Base-by-base conservation (phyloP, 2,329 filamentous ascomycete genomes). In the Trichoderma oligosporum region DNA sequence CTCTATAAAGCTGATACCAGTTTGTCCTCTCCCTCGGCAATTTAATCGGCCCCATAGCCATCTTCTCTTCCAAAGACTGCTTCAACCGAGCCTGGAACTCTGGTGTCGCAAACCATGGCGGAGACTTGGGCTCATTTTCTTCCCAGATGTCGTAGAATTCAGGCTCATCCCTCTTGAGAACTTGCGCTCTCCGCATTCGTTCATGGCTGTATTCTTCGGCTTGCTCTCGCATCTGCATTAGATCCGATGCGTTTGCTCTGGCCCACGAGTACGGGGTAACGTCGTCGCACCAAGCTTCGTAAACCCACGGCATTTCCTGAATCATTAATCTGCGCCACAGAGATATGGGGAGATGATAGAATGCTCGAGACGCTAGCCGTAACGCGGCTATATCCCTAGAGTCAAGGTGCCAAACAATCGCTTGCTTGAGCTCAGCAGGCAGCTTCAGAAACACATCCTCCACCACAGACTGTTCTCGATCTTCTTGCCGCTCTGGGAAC, bases 1-100 rank as follows among this genome's bases (percentile, higher is more conserved):
- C 41, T 27, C 39, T 36, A n/a, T 62, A 62, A 4, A 62, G 29
- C 39, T 58, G 59, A 11, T 61, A 44, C 61, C 61, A 62, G 8
- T 62, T 60, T 4, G 57, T 62, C 16, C 33, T 59, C 1, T 52
- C 51, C 0, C 45, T 31, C 3, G 55, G 44, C 0, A 62, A 38
- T 29, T 24, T 39, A 2, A 45, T 44, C 5, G 56, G 55, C 4
- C 20, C 42, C 20, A 60, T 44, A 3, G 39, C 47, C 29, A 29
- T 52, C 54, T 46, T 55, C 16, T 31, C 16, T 4, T 48, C 48
- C 20, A 33, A n/a, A n/a, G 56, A 48, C 11, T 49, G 29, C 35
- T 25, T 24, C 18, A 44, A 12, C 53, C 55, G 54, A 0, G 39
- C 44, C 4, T 52, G 11, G n/a, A 58, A 35, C 12, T 49, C 54